Evolutionary conservation across 805 yeast species (phyloP).

Genomic region (Sugiyamaella chiloensis): DNA sequence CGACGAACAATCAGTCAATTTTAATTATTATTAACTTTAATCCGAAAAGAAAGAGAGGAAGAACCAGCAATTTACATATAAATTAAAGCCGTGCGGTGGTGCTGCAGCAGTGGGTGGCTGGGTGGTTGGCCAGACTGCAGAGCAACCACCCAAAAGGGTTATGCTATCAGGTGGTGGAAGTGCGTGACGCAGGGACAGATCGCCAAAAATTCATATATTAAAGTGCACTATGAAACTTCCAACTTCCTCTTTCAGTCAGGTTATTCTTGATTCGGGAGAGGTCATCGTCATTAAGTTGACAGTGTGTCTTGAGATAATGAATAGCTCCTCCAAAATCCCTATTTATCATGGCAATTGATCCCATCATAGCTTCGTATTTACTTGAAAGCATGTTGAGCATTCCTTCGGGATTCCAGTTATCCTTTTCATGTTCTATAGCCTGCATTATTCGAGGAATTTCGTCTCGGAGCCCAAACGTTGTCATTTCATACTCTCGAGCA

Average conservation of each 20-base stretch:
- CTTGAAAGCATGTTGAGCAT: conserved; percentile 60
- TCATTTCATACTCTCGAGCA: conserved; percentile 74
- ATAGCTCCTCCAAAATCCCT: conserved; percentile 53
- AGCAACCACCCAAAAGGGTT: too few species aligned
- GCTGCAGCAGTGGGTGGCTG: too few species aligned
- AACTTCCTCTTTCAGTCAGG: conserved; percentile 19
- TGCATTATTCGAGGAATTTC: conserved; percentile 20
- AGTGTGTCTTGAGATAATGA: conserved; percentile 41
- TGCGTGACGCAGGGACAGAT: too few species aligned
- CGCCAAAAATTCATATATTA: too few species aligned
- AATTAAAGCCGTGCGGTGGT: too few species aligned
- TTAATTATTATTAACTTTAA: too few species aligned
- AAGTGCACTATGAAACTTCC: conserved; percentile 4
- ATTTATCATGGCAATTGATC: conserved; percentile 52
- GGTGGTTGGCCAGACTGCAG: too few species aligned
- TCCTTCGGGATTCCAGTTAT: conserved; percentile 43
- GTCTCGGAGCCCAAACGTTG: conserved; percentile 50
- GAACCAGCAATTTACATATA: too few species aligned
- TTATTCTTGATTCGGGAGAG: conserved; percentile 37
- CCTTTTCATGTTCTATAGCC: conserved; percentile 20
- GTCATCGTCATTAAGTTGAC: conserved; percentile 48
- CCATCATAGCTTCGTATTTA: conserved; percentile 66
- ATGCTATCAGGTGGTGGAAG: too few species aligned
- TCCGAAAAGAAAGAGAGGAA: too few species aligned
- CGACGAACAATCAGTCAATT: too few species aligned